Base-by-base conservation (phyloP, 345 rosid genomes). In the Salix exigua region DNA sequence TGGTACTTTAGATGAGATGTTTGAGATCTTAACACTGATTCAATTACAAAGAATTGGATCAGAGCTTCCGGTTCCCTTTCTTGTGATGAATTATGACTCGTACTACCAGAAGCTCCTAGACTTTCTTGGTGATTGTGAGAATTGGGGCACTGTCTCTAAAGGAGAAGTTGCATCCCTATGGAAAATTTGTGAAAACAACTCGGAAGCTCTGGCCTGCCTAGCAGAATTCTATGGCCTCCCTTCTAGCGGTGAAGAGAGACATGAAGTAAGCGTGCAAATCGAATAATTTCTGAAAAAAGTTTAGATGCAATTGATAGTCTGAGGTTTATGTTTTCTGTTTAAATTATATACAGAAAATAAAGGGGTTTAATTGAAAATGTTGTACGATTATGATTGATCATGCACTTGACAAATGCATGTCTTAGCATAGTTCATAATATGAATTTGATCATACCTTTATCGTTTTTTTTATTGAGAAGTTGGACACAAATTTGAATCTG, bases 1-100 rank as follows among this genome's bases (percentile, higher is more conserved):
- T 66, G 99, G 97, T 71, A 95, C 99, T 4, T 88, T 94, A 7
- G 98, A 94, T 79, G 96, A 92, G 81, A 85, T 89, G 85, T 95
- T 93, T 71, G 97, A 95, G 89, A 89, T 91, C 72, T 79, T 95
- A 77, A 87, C 96, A 40, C 73, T 95, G 51, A 88, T 93, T 88
- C 99, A 95, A 84, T 88, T 95, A 2, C 80, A 88, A 79, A 88
- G 97, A 82, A 89, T 93, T 46, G 97, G 97, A 51, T 93, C 97
- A 18, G 73, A 51, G 37, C 84, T 91, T 69, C 96, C 92, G 0
- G 93, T 95, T 77, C 97, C 97, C 0, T 93, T 95, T 80, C 80
- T 90, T 21, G 86, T 95, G 82, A 90, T 95, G 97, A 95, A 95
- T 79, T 95, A 91, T 25, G 88, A 90, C 75, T 88, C 94, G 18